phyloP scores from a whole-genome alignment of 2,329 filamentous ascomycete species.

The Didymella segeticola region DNA sequence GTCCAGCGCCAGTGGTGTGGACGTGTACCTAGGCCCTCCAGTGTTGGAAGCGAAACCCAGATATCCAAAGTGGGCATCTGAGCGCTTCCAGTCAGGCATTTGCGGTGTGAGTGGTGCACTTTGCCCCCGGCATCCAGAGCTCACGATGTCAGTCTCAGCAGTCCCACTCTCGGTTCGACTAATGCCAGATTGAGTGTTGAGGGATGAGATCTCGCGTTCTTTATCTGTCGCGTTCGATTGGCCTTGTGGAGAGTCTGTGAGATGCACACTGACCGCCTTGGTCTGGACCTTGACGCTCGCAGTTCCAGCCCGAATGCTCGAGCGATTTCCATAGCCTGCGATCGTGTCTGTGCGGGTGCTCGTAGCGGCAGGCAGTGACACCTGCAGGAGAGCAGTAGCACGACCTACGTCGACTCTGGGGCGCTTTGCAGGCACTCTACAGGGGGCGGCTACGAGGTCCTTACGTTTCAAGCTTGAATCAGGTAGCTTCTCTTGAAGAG shows the following conservation, averaged over 20 bases:
- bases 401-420: slow-evolving; percentile 18
- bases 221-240: background rate
- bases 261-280: background rate
- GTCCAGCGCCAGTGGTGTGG: background rate
- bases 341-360: background rate
- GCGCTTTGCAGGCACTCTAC: slow-evolving; percentile 12
- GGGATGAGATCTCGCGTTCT: background rate
- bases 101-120: background rate
- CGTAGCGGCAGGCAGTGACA: background rate
- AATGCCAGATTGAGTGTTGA: background rate
- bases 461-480: background rate
- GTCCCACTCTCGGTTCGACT: background rate
- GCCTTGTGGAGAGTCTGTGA: background rate
- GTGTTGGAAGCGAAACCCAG: background rate
- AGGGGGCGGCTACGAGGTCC: background rate
- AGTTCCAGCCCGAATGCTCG: background rate
- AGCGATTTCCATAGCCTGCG: background rate
- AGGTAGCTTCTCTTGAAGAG: background rate
- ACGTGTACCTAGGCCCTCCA: background rate
- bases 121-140: background rate
- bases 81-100: slow-evolving; percentile 6
- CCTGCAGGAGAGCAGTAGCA: slow-evolving; percentile 15
- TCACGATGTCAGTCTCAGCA: background rate
- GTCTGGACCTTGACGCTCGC: background rate
- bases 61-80: background rate